These are phyloP conservation scores for Nicotiana noctiflora DNA, from an alignment of 257 asterid genomes.

Conservation along the genomic window DNA sequence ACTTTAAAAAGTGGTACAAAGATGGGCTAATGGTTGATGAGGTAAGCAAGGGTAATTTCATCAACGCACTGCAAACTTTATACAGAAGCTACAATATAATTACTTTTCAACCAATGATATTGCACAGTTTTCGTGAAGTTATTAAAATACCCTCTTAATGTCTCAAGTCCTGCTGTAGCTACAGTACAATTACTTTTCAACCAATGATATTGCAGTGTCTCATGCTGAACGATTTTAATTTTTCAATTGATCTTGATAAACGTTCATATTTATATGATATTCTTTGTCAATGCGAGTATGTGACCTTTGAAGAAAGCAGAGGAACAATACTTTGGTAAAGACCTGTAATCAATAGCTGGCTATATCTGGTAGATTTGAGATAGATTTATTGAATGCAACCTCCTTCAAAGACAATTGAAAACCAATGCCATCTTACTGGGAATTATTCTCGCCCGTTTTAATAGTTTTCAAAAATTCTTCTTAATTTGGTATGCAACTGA, in stretches of 20 bases:
- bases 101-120: too few species aligned
- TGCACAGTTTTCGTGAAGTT: too few species aligned
- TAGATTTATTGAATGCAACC: neutral
- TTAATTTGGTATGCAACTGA: neutral
- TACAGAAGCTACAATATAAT: too few species aligned
- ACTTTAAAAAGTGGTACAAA: too few species aligned
- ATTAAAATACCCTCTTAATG: too few species aligned
- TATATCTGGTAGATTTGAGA: neutral
- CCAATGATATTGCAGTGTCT: too few species aligned
- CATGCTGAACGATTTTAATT: neutral
- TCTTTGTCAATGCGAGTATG: neutral
- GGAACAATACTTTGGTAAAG: neutral
- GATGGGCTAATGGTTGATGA: too few species aligned
- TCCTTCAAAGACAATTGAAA: neutral
- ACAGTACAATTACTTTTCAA: too few species aligned
- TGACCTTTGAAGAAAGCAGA: neutral
- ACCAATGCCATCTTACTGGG: neutral
- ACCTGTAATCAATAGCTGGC: neutral
- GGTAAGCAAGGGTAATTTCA: too few species aligned
- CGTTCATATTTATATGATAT: too few species aligned
- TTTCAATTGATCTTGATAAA: neutral
- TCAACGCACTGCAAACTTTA: too few species aligned
- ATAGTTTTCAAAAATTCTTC: neutral
- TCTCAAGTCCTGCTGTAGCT: too few species aligned
- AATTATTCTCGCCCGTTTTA: neutral